Evolutionary conservation across 169 alveolate species (phyloP).

Genomic region (Cryptosporidium ryanae): DNA sequence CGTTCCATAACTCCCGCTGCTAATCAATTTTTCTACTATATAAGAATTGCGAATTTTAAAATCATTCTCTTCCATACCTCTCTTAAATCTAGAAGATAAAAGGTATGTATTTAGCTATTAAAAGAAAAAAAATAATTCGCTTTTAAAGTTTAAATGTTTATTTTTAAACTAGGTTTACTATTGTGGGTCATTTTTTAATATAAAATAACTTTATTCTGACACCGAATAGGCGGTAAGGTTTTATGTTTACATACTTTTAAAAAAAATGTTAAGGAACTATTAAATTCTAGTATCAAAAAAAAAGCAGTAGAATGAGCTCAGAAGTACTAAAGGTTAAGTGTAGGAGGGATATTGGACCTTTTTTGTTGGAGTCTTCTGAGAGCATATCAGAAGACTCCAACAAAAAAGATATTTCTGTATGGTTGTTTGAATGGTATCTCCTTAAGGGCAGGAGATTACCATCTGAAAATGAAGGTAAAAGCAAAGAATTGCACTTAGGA

Average conservation of each 20-base stretch:
- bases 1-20: slow-evolving; percentile 29
- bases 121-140: no score
- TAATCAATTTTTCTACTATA: background rate
- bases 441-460: slow-evolving; percentile 64
- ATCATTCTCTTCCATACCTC: background rate
- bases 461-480: background rate
- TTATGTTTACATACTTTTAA: no score
- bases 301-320: slow-evolving; percentile 18
- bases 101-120: background rate
- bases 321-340: slow-evolving; percentile 34
- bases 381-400: background rate
- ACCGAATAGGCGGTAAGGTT: no score
- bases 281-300: slow-evolving; percentile 4
- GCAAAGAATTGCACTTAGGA: slow-evolving; percentile 15
- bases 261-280: no score
- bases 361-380: background rate
- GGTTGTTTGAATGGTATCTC: slow-evolving; percentile 71
- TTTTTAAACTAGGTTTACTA: no score
- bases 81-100: background rate
- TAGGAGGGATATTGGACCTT: slow-evolving; percentile 17
- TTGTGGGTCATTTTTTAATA: no score
- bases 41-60: background rate
- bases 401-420: slow-evolving; percentile 10
- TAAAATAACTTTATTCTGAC: no score
- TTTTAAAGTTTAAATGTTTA: no score